phyloP scores from a whole-genome alignment of 225 moss, liverwort and hornwort species.

The Asterella californica region DNA sequence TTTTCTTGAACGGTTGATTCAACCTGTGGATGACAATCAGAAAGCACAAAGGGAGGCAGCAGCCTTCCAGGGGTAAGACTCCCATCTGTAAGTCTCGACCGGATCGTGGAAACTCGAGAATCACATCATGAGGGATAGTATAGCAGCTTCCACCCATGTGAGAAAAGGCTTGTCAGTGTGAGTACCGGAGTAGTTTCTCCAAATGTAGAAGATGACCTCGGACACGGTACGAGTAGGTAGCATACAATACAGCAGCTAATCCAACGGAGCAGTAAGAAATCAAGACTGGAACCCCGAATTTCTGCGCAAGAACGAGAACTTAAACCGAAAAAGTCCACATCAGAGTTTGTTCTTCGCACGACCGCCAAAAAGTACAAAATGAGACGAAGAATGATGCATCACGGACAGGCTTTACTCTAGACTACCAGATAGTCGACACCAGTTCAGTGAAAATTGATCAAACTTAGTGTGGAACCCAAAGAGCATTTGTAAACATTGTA shows the following conservation, averaged over 20 bases:
- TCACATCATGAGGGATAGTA: too few species aligned
- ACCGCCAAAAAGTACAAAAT: too few species aligned
- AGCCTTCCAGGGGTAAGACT: too few species aligned
- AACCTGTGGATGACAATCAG: too few species aligned
- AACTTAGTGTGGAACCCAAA: constrained; percentile 8
- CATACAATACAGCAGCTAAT: constrained; percentile 63
- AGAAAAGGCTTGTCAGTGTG: not conserved
- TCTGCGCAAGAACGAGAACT: constrained; percentile 39
- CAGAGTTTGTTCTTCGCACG: not conserved
- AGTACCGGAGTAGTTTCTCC: constrained; percentile 26
- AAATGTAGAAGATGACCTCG: constrained; percentile 89
- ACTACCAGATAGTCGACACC: too few species aligned
- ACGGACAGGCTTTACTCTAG: not conserved
- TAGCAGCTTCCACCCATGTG: too few species aligned
- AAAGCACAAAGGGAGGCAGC: too few species aligned
- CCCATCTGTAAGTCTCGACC: too few species aligned
- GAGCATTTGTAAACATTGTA: not conserved
- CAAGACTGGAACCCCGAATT: constrained; percentile 63
- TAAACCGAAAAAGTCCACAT: not conserved
- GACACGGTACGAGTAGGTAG: constrained; percentile 52
- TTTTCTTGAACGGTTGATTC: too few species aligned
- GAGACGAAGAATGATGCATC: not conserved
- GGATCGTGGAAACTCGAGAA: too few species aligned
- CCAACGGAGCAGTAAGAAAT: constrained; percentile 71
- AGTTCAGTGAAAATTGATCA: not conserved